Base-by-base conservation (phyloP, 164 flowering plant genomes). In the Tetracentron sinense region DNA sequence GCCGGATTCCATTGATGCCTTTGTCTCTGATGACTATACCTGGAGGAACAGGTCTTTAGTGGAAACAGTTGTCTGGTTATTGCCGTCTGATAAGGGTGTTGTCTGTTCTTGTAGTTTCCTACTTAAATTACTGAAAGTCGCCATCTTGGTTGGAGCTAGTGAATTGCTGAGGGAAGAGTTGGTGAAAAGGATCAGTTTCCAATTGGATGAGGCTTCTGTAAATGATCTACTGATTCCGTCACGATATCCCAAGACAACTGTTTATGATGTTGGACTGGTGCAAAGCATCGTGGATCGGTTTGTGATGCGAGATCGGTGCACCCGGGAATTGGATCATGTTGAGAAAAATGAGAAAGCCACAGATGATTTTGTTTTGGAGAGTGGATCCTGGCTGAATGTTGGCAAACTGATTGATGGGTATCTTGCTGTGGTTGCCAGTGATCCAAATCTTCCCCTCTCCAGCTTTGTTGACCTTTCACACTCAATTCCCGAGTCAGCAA, bases 81-180 rank as follows among this genome's bases (percentile, higher is more conserved):
- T 92, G 73, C 94, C 96, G 21, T 64, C 87, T 42, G 83, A 74
- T 30, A 87, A 73, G 66, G 77, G 67, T 42, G 49, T 63, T 35
- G 79, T 82, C 26, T 89, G 96, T 77, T 83, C 90, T 0, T 92
- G 94, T 71, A 75, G 86, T 79, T 92, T 92, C 75, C 77, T 89
- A 72, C 82, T 92, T 27, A 87, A 89, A 65, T 69, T 92, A 31
- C 71, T 92, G 71, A 89, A 92, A 72, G 78, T 82, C 62, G 80
- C 95, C 14, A 71, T 79, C 62, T 67, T 86, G 50, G 85, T 92
- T 35, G 92, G 83, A 69, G 83, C 77, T 3, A 86, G 85, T 71
- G 87, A 87, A 23, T 69, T 67, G 2, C 33, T 72, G 16, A 83
- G 74, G 74, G 83, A 87, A 60, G 87, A 84, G 61, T 60, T 92